Evolutionary conservation across 106 monocot species (phyloP).

Genomic region (Dendrobium chrysotoxum): DNA sequence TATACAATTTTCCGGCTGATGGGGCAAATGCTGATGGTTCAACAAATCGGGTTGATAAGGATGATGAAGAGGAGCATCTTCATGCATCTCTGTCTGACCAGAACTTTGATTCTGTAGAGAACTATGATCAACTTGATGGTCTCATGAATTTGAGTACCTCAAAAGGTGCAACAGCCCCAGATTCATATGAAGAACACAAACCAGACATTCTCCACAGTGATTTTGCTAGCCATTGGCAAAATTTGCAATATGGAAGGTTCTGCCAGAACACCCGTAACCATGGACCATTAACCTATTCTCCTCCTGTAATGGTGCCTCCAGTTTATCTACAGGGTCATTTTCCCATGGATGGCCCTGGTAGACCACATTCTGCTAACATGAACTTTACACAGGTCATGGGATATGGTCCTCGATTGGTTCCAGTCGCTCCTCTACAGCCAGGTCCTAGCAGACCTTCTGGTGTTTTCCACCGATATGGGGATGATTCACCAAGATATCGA

Average conservation of each 20-base stretch:
- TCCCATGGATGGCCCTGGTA: slow-evolving; percentile 61
- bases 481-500: slow-evolving; percentile 61
- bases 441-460: slow-evolving; percentile 36
- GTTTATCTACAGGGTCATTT: slow-evolving; percentile 48
- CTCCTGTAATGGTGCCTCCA: slow-evolving; percentile 38
- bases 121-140: slow-evolving; percentile 21
- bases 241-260: slow-evolving; percentile 57
- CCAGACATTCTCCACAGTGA: slow-evolving; percentile 76
- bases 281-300: slow-evolving; percentile 27
- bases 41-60: slow-evolving; percentile 28
- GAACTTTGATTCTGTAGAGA: slow-evolving; percentile 28
- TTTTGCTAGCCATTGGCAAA: slow-evolving; percentile 59
- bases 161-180: slow-evolving; percentile 8
- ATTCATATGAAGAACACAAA: slow-evolving; percentile 33
- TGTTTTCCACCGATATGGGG: slow-evolving; percentile 44
- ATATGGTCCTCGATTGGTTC: slow-evolving; percentile 50
- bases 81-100: slow-evolving; percentile 13
- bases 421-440: slow-evolving; percentile 50
- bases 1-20: slow-evolving; percentile 30
- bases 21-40: slow-evolving; percentile 20
- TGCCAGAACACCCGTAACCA: slow-evolving; percentile 41
- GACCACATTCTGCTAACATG: slow-evolving; percentile 44
- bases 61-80: slow-evolving; percentile 21
- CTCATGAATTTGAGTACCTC: slow-evolving; percentile 19
- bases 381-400: slow-evolving; percentile 37